These are phyloP conservation scores for Claviceps sp. DNA, from an alignment of 2,329 filamentous ascomycete species.

Conservation along the genomic window DNA sequence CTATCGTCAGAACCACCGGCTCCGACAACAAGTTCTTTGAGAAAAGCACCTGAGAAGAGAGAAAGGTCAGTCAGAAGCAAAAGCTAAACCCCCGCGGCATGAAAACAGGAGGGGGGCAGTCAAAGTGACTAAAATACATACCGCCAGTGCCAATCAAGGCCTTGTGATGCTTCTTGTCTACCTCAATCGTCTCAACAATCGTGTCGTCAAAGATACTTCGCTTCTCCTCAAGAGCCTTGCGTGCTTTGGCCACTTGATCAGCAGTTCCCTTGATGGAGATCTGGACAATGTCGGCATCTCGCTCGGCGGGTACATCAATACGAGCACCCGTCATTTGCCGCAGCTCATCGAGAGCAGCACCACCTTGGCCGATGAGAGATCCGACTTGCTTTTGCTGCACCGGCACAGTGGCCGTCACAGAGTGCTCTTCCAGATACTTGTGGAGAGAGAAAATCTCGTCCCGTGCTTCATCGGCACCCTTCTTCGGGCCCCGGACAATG, in stretches of 20 bases:
- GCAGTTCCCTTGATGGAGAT: slow-evolving; percentile 90
- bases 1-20: slow-evolving; percentile 84
- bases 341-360: slow-evolving; percentile 80
- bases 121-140: slow-evolving; percentile 34
- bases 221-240: slow-evolving; percentile 80
- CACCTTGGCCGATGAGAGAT: slow-evolving; percentile 84
- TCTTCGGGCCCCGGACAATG: slow-evolving; percentile 78
- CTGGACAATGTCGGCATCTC: slow-evolving; percentile 64
- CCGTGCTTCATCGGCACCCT: slow-evolving; percentile 80
- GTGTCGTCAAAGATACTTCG: slow-evolving; percentile 80
- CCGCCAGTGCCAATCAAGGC: slow-evolving; percentile 79
- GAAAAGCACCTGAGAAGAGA: slow-evolving; percentile 52
- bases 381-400: slow-evolving; percentile 87
- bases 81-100: background rate
- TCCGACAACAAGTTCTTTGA: slow-evolving; percentile 73
- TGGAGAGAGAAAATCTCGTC: slow-evolving; percentile 82
- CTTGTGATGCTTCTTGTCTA: slow-evolving; percentile 92
- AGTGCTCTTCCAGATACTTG: slow-evolving; percentile 84
- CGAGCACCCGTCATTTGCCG: slow-evolving; percentile 73
- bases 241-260: slow-evolving; percentile 77
- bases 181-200: slow-evolving; percentile 68
- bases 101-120: background rate
- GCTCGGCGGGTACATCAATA: slow-evolving; percentile 78
- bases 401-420: slow-evolving; percentile 62
- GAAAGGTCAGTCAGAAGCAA: slow-evolving; percentile 3